These are phyloP conservation scores for Uronychia binucleata DNA, from an alignment of 73 alveolate genomes.

Conservation along the genomic window DNA sequence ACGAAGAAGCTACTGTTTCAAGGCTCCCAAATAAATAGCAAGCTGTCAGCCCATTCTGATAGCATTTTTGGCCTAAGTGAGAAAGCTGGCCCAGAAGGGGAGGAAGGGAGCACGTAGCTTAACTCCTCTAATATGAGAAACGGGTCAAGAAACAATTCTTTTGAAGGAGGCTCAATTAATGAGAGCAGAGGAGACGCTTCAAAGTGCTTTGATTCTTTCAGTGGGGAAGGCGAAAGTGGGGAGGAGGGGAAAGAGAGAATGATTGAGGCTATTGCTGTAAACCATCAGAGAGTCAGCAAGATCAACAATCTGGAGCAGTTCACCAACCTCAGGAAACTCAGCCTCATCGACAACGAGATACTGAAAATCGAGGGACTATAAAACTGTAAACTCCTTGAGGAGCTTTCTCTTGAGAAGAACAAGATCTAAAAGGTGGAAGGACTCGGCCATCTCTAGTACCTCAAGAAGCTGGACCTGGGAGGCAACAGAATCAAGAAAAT, in stretches of 20 bases:
- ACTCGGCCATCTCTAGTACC: conserved; percentile 67
- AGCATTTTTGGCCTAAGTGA: neutral
- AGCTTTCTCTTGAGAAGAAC: conserved; percentile 91
- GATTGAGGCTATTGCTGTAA: conserved; percentile 18
- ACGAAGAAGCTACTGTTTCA: conserved; percentile 7
- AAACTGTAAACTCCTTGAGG: conserved; percentile 87
- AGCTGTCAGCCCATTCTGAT: neutral
- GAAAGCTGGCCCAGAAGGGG: no score
- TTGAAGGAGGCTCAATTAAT: no score
- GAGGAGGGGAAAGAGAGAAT: neutral
- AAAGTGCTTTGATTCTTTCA: no score
- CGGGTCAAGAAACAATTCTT: neutral
- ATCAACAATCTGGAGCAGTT: conserved; percentile 69
- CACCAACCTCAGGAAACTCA: conserved; percentile 68
- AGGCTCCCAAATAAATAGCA: neutral
- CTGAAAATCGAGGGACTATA: conserved; percentile 85
- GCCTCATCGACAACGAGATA: conserved; percentile 85
- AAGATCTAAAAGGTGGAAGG: conserved; percentile 78
- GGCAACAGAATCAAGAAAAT: conserved; percentile 81
- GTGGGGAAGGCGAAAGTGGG: neutral
- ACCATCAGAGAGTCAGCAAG: conserved; percentile 61
- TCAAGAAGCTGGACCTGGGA: conserved; percentile 88
- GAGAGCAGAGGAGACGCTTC: no score
- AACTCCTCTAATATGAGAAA: neutral
- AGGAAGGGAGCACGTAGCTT: no score